phyloP scores from a whole-genome alignment of 2,329 filamentous ascomycete genomes.

The Biscogniauxia sp. region DNA sequence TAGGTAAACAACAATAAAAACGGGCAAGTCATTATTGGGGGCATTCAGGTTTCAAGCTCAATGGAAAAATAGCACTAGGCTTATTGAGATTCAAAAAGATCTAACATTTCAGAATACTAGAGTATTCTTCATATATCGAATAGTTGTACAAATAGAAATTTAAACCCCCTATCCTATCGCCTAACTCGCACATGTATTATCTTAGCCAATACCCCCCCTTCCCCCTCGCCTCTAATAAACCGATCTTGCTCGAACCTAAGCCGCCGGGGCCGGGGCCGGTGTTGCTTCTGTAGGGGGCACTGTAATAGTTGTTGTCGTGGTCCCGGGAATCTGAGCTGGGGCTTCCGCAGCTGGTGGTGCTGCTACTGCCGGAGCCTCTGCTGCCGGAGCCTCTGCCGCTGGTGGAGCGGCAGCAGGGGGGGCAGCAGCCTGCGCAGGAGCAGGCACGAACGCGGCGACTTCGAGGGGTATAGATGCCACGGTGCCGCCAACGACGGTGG shows the following conservation, averaged over 20 bases:
- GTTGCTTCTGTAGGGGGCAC: background rate
- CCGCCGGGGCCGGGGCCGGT: background rate
- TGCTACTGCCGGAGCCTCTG: background rate
- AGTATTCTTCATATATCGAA: background rate
- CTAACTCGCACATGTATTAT: background rate
- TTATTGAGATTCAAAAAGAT: background rate
- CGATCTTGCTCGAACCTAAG: background rate
- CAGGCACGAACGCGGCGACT: constrained; percentile 28
- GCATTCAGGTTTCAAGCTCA: too few relatives aligned
- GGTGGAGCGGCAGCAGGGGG: constrained; percentile 5
- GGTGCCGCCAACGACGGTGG: constrained; percentile 26
- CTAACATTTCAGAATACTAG: background rate
- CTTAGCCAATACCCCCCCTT: background rate
- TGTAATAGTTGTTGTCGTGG: background rate
- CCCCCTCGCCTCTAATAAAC: background rate
- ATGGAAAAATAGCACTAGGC: background rate
- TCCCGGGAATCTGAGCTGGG: background rate
- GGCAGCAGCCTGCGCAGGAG: constrained; percentile 14
- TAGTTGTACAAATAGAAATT: background rate
- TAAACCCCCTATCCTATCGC: background rate
- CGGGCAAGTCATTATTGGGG: too few relatives aligned
- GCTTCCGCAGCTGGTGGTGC: background rate
- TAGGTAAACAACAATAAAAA: too few relatives aligned
- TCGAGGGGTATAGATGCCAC: constrained; percentile 30
- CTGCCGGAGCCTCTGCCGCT: background rate